Evolutionary conservation across 2,329 filamentous ascomycete genomes (phyloP), one percentile per base, ranked within the genome.

Genomic region (Fusarium incarnatum): DNA sequence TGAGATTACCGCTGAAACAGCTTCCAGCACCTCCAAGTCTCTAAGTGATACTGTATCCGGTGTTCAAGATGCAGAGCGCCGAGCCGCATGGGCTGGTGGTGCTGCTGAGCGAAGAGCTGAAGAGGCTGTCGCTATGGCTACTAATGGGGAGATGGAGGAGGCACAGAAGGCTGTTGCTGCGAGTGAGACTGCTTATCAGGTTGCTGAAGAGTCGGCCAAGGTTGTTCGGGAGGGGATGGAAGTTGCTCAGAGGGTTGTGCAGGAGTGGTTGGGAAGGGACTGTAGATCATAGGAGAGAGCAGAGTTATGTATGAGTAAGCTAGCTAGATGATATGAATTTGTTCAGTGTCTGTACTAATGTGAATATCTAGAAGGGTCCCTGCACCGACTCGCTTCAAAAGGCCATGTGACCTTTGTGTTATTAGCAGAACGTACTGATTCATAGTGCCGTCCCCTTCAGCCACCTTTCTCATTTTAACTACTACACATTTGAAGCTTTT

Each of bases 221-320:
- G 40, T 34, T 4, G 67, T 69, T 8, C 30, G 62, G 1, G 67
- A 70, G 32, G 67, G 67, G 0, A 42, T 70, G 16, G 67, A 69
- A 22, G 22, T 54, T 27, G 67, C 54, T 3, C 67, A 70, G 25
- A 70, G 64, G 3, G 48, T 54, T 0, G 15, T 69, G 6, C 67
- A 69, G 12, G 67, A 70, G 56, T 69, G 67, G 67, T 5, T 69
- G 20, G 34, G 34, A n/a, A 37, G 34, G 3, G 34, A n/a, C n/a
- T 37, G 34, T 37, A 37, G 18, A 37, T n/a, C 18, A n/a, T 37
- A 37, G 8, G 9, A 2, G 18, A 37, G n/a, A 37, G 9, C 6
- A 11, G 34, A 37, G 18, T n/a, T 3, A 11, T 37, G 34, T 37
- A 37, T 37, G 11, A n/a, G 0, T 37, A n/a, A 37, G 18, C 34